Conservation (phyloP, 257 asterid species). For the Gynochthodes officinalis region DNA sequence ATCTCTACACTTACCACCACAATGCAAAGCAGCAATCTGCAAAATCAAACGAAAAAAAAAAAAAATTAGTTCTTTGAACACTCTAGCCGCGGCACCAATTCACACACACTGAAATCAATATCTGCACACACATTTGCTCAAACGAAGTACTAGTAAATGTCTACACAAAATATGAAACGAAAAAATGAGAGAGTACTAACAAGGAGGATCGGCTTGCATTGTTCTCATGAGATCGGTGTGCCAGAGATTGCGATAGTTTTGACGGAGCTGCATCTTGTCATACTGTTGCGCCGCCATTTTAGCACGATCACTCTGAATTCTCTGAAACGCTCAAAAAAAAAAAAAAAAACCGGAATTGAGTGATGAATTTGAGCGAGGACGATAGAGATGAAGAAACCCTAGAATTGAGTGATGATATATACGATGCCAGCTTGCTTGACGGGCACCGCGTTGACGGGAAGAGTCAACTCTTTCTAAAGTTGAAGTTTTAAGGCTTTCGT, state of each 20-base stretch:
- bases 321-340: neutral
- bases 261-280: slow-evolving; percentile 89
- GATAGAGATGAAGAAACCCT: slow-evolving; percentile 5
- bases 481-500: too few species aligned
- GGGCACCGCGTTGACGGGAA: too few species aligned
- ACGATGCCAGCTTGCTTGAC: too few species aligned
- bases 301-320: slow-evolving; percentile 1
- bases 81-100: neutral
- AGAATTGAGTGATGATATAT: neutral
- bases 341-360: too few species aligned
- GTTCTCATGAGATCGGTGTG: slow-evolving; percentile 94
- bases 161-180: too few species aligned
- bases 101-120: neutral
- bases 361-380: neutral
- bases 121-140: neutral
- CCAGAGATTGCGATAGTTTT: slow-evolving; percentile 87
- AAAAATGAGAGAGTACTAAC: slow-evolving; percentile 40
- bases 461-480: too few species aligned
- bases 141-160: too few species aligned
- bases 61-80: slow-evolving; percentile 10
- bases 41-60: slow-evolving; percentile 12
- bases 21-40: slow-evolving; percentile 94
- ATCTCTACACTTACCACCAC: slow-evolving; percentile 69
- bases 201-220: slow-evolving; percentile 71
- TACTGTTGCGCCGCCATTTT: slow-evolving; percentile 67